These are phyloP conservation scores for Pulveroboletus sp. DNA, from an alignment of 768 basidiomycete genomes.

Conservation along the genomic window DNA sequence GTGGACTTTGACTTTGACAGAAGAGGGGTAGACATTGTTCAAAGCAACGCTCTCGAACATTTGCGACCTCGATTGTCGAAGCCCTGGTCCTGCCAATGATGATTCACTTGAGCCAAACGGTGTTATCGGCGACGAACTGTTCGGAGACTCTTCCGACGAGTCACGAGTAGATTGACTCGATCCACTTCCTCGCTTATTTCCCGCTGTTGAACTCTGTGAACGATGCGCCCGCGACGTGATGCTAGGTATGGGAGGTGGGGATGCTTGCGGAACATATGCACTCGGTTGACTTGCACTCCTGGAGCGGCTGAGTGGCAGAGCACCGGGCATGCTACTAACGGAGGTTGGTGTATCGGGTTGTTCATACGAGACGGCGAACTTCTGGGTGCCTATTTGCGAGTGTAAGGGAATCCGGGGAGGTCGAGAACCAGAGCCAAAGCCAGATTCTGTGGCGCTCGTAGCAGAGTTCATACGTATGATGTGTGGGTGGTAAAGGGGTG, in stretches of 20 bases:
- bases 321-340: slow-evolving; percentile 12
- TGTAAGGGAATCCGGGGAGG: slow-evolving; percentile 46
- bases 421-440: slow-evolving; percentile 35
- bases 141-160: slow-evolving; percentile 82
- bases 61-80: slow-evolving; percentile 54
- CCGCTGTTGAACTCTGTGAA: slow-evolving; percentile 37
- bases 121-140: slow-evolving; percentile 82
- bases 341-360: slow-evolving; percentile 38
- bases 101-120: slow-evolving; percentile 89
- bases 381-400: slow-evolving; percentile 68
- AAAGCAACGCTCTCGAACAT: slow-evolving; percentile 42
- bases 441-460: slow-evolving; percentile 40
- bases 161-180: slow-evolving; percentile 76
- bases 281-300: slow-evolving; percentile 79
- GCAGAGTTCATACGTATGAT: slow-evolving; percentile 48
- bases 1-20: slow-evolving; percentile 91
- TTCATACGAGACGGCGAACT: slow-evolving; percentile 53
- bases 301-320: slow-evolving; percentile 48
- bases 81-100: slow-evolving; percentile 56
- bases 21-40: slow-evolving; percentile 33
- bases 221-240: slow-evolving; percentile 45
- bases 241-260: slow-evolving; percentile 52
- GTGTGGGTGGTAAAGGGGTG: slow-evolving; percentile 37
- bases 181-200: slow-evolving; percentile 74
- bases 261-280: slow-evolving; percentile 54